Conservation (phyloP, 2,329 filamentous ascomycete genomes). For the Metarhizium rileyi region DNA sequence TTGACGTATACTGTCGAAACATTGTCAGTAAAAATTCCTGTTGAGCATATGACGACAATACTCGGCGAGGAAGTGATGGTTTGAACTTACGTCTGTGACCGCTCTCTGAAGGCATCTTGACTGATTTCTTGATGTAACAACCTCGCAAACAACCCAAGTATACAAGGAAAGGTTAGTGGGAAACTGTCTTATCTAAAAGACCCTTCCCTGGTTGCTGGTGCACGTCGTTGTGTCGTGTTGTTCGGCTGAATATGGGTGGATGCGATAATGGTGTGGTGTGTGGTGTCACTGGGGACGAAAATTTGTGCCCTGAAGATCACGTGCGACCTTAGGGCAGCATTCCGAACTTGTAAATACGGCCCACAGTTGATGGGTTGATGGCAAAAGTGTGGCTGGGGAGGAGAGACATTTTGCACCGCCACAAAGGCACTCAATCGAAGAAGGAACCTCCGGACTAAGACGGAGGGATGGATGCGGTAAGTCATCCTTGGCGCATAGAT, state of each 20-base stretch:
- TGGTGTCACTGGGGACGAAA: slow-evolving; percentile 21
- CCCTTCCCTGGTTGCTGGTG: slow-evolving; percentile 30
- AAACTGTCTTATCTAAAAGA: slow-evolving; percentile 37
- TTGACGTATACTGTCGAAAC: slow-evolving; percentile 69
- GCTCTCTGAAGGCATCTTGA: slow-evolving; percentile 81
- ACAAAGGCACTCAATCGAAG: slow-evolving; percentile 5
- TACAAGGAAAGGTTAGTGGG: slow-evolving; percentile 27
- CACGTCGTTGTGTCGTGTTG: slow-evolving; percentile 35
- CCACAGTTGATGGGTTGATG: neutral
- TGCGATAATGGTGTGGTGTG: slow-evolving; percentile 28
- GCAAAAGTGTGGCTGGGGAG: slow-evolving; percentile 3
- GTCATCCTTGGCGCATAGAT: neutral
- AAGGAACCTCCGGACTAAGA: neutral
- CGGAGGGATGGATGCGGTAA: too few species aligned
- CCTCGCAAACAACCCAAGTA: slow-evolving; percentile 37
- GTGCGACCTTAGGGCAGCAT: slow-evolving; percentile 23
- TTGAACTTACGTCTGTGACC: slow-evolving; percentile 74
- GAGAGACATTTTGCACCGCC: slow-evolving; percentile 1
- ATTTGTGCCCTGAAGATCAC: slow-evolving; percentile 28
- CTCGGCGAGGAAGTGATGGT: neutral
- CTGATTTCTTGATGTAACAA: slow-evolving; percentile 34
- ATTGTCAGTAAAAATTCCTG: slow-evolving; percentile 6
- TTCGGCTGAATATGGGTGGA: slow-evolving; percentile 22
- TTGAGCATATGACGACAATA: slow-evolving; percentile 19
- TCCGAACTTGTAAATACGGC: neutral